phyloP scores from a whole-genome alignment of 176 grass and related monocot species.

The Aegilops bicornis region DNA sequence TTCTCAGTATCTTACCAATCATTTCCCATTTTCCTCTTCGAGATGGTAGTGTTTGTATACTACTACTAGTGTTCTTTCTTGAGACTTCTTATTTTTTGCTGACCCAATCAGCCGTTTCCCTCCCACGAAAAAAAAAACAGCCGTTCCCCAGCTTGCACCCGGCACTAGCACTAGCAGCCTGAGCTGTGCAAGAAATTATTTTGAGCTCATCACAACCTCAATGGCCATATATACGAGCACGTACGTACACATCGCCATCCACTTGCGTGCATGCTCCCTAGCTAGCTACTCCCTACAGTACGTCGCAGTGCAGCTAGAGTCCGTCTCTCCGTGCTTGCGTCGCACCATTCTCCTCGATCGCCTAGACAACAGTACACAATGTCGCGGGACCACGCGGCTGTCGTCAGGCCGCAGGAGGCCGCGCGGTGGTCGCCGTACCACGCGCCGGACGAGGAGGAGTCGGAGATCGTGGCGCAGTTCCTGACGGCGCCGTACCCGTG shows the following conservation, averaged over 20 bases:
- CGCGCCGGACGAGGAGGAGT: conserved; percentile 54
- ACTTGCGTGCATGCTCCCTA: not conserved
- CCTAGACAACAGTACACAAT: not conserved
- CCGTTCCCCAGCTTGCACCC: not conserved
- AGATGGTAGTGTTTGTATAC: not conserved
- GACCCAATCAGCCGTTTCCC: not conserved
- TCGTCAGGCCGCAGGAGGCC: conserved; percentile 1
- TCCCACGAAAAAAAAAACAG: too few relatives aligned
- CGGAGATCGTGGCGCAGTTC: conserved; percentile 72
- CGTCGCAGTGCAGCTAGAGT: not conserved
- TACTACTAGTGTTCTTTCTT: not conserved
- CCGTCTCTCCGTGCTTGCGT: not conserved
- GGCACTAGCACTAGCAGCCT: not conserved
- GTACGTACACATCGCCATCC: not conserved
- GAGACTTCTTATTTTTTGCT: not conserved
- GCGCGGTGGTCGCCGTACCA: conserved; percentile 45
- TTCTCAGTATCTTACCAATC: not conserved
- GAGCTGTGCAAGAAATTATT: conserved; percentile 33
- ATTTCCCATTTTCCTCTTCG: not conserved
- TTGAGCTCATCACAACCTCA: not conserved
- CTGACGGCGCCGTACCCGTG: conserved; percentile 42
- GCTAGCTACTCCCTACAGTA: not conserved
- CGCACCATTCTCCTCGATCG: not conserved
- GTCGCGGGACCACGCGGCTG: conserved; percentile 17
- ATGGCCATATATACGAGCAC: not conserved